phyloP scores from a whole-genome alignment of 2,329 filamentous ascomycete genomes.

The Hypomyces rosellus region DNA sequence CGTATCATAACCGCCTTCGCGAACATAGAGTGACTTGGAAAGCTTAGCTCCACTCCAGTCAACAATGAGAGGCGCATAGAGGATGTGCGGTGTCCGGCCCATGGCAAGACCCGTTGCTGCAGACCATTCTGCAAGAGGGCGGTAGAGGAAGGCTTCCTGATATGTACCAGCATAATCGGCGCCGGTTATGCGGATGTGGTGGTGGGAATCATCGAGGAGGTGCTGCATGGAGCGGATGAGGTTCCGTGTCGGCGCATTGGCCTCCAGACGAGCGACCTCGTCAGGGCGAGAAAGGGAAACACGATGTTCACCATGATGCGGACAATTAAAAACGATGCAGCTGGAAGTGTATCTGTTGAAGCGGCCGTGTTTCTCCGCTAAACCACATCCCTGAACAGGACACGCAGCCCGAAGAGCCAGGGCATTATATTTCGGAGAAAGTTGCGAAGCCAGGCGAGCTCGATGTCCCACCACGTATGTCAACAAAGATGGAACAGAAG shows the following conservation, averaged over 20 bases:
- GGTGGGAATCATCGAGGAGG: conserved; percentile 5
- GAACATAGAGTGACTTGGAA: conserved; percentile 7
- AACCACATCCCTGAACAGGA: not conserved
- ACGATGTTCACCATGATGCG: not conserved
- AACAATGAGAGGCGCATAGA: conserved; percentile 7
- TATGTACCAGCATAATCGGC: conserved; percentile 10
- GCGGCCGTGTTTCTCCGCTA: not conserved
- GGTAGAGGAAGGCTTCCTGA: conserved; percentile 9
- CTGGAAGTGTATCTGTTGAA: not conserved
- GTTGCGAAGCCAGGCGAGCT: not conserved
- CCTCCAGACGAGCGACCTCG: conserved; percentile 6
- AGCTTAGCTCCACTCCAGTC: conserved; percentile 12
- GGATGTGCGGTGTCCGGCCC: conserved; percentile 8
- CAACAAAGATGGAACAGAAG: not conserved
- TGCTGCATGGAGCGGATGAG: conserved; percentile 10
- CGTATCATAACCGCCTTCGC: conserved; percentile 5
- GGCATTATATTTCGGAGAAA: not conserved
- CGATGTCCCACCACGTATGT: not conserved
- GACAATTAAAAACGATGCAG: not conserved
- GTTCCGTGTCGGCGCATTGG: conserved; percentile 9
- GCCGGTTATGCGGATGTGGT: conserved; percentile 9
- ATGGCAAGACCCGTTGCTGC: not conserved
- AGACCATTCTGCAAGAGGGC: conserved; percentile 7
- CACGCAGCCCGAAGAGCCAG: not conserved
- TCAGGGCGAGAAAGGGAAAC: not conserved